These are phyloP conservation scores for Paramecium sonneborni DNA, from an alignment of 73 alveolate species.

Conservation along the genomic window DNA sequence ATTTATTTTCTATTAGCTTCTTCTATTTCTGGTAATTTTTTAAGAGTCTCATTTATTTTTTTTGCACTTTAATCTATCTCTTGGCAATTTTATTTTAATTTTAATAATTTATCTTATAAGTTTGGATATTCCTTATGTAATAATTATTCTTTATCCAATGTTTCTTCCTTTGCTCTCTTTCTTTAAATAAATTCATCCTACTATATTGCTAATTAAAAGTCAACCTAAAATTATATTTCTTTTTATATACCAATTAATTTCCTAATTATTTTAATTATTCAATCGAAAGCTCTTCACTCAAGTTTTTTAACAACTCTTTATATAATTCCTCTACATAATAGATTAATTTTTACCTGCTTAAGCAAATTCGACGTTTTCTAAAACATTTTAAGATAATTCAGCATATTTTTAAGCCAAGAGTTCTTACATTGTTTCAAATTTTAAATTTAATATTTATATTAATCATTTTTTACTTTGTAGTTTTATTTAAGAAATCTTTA, in stretches of 20 bases:
- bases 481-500: neutral
- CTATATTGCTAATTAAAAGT: neutral
- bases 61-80: neutral
- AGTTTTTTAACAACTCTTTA: neutral
- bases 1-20: slow-evolving; percentile 29
- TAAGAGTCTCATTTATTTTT: slow-evolving; percentile 10
- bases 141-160: neutral
- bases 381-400: neutral
- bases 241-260: neutral
- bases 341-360: neutral
- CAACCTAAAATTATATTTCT: neutral
- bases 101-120: neutral
- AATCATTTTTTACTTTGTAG: neutral
- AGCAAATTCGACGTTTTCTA: neutral
- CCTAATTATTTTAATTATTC: neutral
- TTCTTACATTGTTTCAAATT: neutral
- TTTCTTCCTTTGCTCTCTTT: slow-evolving; percentile 34
- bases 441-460: neutral
- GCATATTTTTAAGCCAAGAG: neutral
- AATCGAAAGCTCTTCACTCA: neutral
- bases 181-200: neutral
- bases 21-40: slow-evolving; percentile 18
- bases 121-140: slow-evolving; percentile 12
- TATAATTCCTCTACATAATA: neutral
- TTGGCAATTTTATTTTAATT: neutral